phyloP scores from a whole-genome alignment of 2,329 filamentous ascomycete species.

The Fusarium ramigenum region DNA sequence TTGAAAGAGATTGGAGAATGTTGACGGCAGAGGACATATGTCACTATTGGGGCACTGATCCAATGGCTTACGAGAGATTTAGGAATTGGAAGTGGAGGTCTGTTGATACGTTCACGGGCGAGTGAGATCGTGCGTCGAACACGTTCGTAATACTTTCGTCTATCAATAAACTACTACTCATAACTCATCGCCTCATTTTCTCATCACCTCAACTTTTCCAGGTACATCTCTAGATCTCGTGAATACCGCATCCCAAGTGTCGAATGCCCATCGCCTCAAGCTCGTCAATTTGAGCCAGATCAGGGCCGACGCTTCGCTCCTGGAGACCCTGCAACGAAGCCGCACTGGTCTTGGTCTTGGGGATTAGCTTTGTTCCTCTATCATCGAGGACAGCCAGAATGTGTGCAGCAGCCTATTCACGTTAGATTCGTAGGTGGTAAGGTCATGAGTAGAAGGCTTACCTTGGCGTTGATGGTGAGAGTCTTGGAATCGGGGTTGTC shows the following conservation, averaged over 20 bases:
- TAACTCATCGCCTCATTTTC: background rate
- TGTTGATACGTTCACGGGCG: background rate
- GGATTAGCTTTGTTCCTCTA: conserved; percentile 38
- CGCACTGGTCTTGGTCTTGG: conserved; percentile 37
- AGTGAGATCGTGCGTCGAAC: background rate
- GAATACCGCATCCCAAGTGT: conserved; percentile 48
- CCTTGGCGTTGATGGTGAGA: conserved; percentile 42
- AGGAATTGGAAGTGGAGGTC: conserved; percentile 11
- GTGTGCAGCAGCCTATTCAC: conserved; percentile 55
- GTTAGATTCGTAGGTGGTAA: background rate
- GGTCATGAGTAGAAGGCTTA: background rate
- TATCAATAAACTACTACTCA: background rate
- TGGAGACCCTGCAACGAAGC: conserved; percentile 19
- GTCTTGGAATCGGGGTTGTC: conserved; percentile 50
- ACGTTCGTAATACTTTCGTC: rapidly evolving
- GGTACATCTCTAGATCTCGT: background rate
- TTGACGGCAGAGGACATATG: background rate
- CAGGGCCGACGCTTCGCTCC: conserved; percentile 18
- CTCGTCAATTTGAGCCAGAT: conserved; percentile 43
- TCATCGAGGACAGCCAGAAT: conserved; percentile 45
- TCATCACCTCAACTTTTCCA: rapidly evolving
- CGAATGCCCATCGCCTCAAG: conserved; percentile 48
- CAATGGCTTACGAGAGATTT: background rate
- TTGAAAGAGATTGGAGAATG: conserved; percentile 3
- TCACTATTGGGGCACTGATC: background rate